phyloP scores from a whole-genome alignment of 23 red algal species.

The Gracilariopsis chorda region DNA sequence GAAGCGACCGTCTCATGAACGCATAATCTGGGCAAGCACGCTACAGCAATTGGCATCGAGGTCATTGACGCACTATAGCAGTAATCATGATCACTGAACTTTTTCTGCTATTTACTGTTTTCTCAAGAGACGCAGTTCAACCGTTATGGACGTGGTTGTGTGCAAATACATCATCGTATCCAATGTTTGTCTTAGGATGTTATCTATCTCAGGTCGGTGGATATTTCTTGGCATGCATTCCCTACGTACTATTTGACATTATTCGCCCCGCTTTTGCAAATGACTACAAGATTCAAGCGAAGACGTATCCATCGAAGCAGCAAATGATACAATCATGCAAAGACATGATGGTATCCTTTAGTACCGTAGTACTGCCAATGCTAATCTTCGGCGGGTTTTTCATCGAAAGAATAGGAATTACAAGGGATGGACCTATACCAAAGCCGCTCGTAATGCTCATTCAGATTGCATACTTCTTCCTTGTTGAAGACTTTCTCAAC shows the following conservation, averaged over 20 bases:
- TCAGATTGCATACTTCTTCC: slow-evolving; percentile 86
- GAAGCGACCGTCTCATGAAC: too few species aligned
- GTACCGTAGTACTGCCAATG: slow-evolving; percentile 23
- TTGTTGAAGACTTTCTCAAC: slow-evolving; percentile 95
- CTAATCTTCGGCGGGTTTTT: slow-evolving; percentile 21
- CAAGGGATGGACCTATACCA: slow-evolving; percentile 43
- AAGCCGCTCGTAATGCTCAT: slow-evolving; percentile 24
- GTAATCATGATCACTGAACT: slow-evolving; percentile 48
- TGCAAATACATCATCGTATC: slow-evolving; percentile 2
- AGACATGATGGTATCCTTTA: slow-evolving; percentile 38
- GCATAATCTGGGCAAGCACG: too few species aligned
- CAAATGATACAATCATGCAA: not conserved
- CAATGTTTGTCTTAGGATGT: slow-evolving; percentile 62
- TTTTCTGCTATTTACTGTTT: not conserved
- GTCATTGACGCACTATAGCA: too few species aligned
- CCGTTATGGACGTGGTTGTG: slow-evolving; percentile 35
- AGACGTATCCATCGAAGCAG: slow-evolving; percentile 11
- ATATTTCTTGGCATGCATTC: slow-evolving; percentile 74
- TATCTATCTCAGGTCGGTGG: slow-evolving; percentile 73
- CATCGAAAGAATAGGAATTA: slow-evolving; percentile 24
- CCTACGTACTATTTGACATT: slow-evolving; percentile 65
- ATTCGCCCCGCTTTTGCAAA: slow-evolving; percentile 1
- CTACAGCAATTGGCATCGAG: too few species aligned
- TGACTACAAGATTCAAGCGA: slow-evolving; percentile 81
- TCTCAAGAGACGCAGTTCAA: not conserved